Conservation (phyloP, 805 yeast genomes). For the Metschnikowia hibisci region DNA sequence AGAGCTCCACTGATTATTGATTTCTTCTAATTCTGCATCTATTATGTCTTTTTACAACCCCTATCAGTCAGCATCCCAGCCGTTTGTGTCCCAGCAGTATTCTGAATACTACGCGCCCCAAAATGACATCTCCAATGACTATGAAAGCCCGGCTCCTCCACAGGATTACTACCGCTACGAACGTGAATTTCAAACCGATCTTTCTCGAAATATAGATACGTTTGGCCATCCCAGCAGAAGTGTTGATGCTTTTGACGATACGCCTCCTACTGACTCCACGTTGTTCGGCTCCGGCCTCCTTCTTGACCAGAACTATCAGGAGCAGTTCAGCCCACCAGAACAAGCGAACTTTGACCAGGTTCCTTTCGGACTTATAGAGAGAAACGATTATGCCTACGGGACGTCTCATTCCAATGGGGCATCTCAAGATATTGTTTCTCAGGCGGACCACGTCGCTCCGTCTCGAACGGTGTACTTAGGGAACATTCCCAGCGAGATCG, state of each 20-base stretch:
- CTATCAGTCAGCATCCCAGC: conserved; percentile 35
- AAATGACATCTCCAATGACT: background rate
- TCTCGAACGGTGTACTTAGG: conserved; percentile 90
- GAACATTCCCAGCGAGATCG: conserved; percentile 75
- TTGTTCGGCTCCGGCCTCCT: conserved; percentile 1
- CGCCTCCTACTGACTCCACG: background rate
- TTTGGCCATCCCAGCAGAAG: conserved; percentile 1
- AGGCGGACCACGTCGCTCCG: conserved; percentile 39
- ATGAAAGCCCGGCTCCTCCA: background rate
- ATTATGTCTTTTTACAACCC: conserved; percentile 42
- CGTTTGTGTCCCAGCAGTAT: conserved; percentile 14
- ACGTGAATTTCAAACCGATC: background rate
- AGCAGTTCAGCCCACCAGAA: background rate
- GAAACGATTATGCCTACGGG: background rate
- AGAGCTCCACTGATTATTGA: background rate
- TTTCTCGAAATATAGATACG: background rate
- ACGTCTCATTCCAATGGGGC: background rate
- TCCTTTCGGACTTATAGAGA: background rate
- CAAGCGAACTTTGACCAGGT: background rate
- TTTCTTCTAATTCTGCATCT: conserved; percentile 6
- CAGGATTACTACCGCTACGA: conserved; percentile 1
- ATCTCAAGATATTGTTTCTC: background rate
- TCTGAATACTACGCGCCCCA: background rate
- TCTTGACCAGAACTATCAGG: background rate
- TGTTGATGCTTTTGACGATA: background rate